phyloP scores from a whole-genome alignment of 2,329 filamentous ascomycete species.

The Verticillium isaacii region DNA sequence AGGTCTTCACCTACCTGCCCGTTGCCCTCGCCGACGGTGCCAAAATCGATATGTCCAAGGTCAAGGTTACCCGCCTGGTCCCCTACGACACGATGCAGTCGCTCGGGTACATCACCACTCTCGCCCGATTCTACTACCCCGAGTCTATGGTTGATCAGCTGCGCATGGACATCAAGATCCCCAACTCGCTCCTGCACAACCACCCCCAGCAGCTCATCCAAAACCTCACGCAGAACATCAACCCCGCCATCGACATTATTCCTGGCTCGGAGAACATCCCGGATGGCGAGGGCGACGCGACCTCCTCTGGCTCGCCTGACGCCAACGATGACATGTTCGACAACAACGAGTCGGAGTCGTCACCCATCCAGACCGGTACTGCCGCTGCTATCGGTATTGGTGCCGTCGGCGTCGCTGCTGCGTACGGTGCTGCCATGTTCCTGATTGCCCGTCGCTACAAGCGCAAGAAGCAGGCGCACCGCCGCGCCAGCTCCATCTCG shows the following conservation, averaged over 20 bases:
- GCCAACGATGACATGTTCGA: constrained; percentile 31
- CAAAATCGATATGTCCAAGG: constrained; percentile 50
- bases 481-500: constrained; percentile 69
- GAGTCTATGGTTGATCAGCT: constrained; percentile 63
- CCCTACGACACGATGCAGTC: constrained; percentile 68
- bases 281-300: constrained; percentile 27
- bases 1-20: constrained; percentile 80
- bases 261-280: constrained; percentile 38
- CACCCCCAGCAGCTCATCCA: constrained; percentile 61
- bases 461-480: constrained; percentile 74
- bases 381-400: constrained; percentile 70
- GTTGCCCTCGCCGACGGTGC: constrained; percentile 60
- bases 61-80: constrained; percentile 66
- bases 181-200: constrained; percentile 71
- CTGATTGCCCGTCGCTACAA: constrained; percentile 87
- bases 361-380: constrained; percentile 56
- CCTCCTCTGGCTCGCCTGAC: constrained; percentile 21
- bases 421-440: constrained; percentile 95
- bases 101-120: constrained; percentile 76
- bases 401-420: constrained; percentile 70
- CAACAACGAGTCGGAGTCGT: constrained; percentile 41
- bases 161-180: constrained; percentile 63
- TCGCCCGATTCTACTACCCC: constrained; percentile 66
- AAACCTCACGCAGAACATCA: constrained; percentile 75
- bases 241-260: constrained; percentile 71